Evolutionary conservation across 1,284 basidiomycete genomes (phyloP), one percentile per base, ranked within the genome.

Genomic region (Tylopilus sp.): DNA sequence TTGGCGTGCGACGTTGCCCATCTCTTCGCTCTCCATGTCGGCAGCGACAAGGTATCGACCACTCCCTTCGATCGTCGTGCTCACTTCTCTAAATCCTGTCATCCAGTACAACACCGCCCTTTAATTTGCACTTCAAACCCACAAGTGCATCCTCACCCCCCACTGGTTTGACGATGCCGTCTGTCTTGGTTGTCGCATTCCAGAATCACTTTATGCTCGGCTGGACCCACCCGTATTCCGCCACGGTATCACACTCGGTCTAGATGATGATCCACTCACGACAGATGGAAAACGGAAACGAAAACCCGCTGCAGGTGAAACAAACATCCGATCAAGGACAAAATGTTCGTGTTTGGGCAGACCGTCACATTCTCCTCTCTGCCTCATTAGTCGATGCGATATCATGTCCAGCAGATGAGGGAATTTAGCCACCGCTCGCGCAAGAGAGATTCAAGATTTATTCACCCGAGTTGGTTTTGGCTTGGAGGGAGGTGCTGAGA

Each of bases 141-240:
- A 71, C 15, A 76, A 89, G 58, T 79, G 76, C 51, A 71, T 89
- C 16, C 61, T 92, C 8, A 74, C 88, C 0, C 89, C 89, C 0
- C 87, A 90, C 55, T 92, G 89, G 89, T 90, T 91, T 56, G 86
- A 92, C 56, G 89, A 93, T 55, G 78, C 79, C 11, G 77, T 91
- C 34, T 74, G 81, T 19, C n/a, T n/a, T n/a, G n/a, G n/a, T n/a
- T n/a, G n/a, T 71, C 70, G 74, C 6, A 71, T 90, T 2, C 72
- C 79, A 9, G 79, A 82, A 23, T 67, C 67, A 0, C 70, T 76
- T 19, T 94, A 92, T 58, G 74, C 82, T 51, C 94, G 90, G 80
- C 89, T 89, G 0, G 75, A 86, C 15, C 83, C 84, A 0, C 63
- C 63, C 7, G 59, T 84, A 13, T 63, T 86, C 19, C 70, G 66